phyloP scores from a whole-genome alignment of 108 stramenopile genomes.

The Mediolabrus comicus region DNA sequence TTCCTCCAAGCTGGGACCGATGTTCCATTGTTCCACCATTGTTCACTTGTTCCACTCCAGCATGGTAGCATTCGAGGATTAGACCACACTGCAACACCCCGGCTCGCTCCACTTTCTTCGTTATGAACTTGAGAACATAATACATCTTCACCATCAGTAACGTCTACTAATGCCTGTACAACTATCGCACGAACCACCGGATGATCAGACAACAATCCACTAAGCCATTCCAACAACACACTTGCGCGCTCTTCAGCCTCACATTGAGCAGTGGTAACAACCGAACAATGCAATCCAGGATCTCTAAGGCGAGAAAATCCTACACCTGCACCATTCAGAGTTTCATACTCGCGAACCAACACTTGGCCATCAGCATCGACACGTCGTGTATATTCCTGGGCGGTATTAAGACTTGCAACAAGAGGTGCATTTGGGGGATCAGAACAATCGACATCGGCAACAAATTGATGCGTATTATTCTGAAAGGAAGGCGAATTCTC shows the following conservation, averaged over 20 bases:
- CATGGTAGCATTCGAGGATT: slow-evolving; percentile 71
- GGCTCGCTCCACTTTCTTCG: slow-evolving; percentile 1
- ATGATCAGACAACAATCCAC: slow-evolving; percentile 73
- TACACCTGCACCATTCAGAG: slow-evolving; percentile 59
- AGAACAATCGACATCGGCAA: slow-evolving; percentile 11
- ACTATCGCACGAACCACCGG: slow-evolving; percentile 78
- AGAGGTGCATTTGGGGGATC: slow-evolving; percentile 39
- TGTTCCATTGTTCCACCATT: slow-evolving; percentile 36
- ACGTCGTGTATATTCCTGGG: slow-evolving; percentile 69
- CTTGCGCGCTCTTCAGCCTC: slow-evolving; percentile 76
- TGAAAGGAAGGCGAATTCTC: slow-evolving; percentile 6
- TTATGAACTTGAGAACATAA: slow-evolving; percentile 33
- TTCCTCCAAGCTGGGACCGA: slow-evolving; percentile 47
- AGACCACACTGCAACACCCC: slow-evolving; percentile 72
- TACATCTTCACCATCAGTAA: slow-evolving; percentile 52
- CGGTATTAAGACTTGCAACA: slow-evolving; percentile 48
- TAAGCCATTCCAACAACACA: slow-evolving; percentile 71
- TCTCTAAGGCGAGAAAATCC: slow-evolving; percentile 70
- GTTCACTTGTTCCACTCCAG: slow-evolving; percentile 55
- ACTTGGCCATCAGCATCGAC: slow-evolving; percentile 88
- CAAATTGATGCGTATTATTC: slow-evolving; percentile 9
- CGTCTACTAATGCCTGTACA: slow-evolving; percentile 83
- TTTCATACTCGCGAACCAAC: slow-evolving; percentile 56
- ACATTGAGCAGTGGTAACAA: slow-evolving; percentile 64
- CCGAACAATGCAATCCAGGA: slow-evolving; percentile 79